phyloP scores from a whole-genome alignment of 2,329 filamentous ascomycete genomes.

The Catunica adiposa region DNA sequence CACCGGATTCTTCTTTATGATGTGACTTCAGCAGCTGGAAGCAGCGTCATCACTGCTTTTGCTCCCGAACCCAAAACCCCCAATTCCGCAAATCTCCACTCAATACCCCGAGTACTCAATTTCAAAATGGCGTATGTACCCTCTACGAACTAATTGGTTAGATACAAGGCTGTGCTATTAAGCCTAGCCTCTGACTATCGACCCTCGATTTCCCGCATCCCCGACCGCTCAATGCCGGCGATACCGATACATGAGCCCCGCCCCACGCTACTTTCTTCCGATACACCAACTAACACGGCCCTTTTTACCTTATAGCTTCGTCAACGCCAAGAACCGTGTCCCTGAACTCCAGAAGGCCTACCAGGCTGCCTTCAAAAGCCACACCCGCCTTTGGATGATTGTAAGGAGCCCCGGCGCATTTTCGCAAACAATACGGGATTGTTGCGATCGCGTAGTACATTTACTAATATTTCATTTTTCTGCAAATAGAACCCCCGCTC shows the following conservation, averaged over 20 bases:
- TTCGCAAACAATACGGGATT: not conserved
- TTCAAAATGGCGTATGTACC: slow-evolving; percentile 26
- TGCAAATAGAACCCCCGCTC: slow-evolving; percentile 44
- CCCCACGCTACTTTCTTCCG: slow-evolving; percentile 5
- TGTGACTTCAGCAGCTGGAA: slow-evolving; percentile 4
- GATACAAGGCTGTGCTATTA: not conserved
- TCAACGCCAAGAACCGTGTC: slow-evolving; percentile 63
- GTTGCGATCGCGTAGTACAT: not conserved
- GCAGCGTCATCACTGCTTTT: slow-evolving; percentile 2
- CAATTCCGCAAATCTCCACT: not conserved
- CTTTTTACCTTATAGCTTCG: slow-evolving; percentile 28
- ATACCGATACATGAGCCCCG: not conserved
- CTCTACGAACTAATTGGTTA: not conserved
- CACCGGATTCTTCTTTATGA: slow-evolving; percentile 1
- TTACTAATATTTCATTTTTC: slow-evolving; percentile 13
- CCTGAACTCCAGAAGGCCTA: slow-evolving; percentile 58
- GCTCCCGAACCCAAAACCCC: not conserved
- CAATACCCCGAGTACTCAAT: not conserved
- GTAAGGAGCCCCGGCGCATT: slow-evolving; percentile 32
- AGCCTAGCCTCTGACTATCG: not conserved
- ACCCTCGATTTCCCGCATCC: not conserved
- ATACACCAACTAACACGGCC: slow-evolving; percentile 9
- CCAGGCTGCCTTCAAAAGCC: slow-evolving; percentile 53
- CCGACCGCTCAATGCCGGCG: not conserved
- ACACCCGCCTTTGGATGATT: slow-evolving; percentile 61